These are phyloP conservation scores for Hagleromyces aurorensis DNA, from an alignment of 805 yeast genomes.

Conservation along the genomic window DNA sequence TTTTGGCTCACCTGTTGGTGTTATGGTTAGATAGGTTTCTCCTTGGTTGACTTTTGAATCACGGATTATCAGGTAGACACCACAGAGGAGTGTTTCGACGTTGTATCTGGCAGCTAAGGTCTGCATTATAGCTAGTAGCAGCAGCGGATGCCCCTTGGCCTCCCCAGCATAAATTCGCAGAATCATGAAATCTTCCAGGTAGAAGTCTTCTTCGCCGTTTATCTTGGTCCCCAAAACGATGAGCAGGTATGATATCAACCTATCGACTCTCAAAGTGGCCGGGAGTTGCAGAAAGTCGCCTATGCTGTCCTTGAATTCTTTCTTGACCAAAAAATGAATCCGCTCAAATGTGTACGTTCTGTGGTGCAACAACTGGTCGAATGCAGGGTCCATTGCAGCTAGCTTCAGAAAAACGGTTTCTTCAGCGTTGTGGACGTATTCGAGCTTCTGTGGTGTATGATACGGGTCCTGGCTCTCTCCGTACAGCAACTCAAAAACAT, in stretches of 20 bases:
- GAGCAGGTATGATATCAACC: slow-evolving; percentile 10
- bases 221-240: slow-evolving; percentile 3
- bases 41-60: slow-evolving; percentile 11
- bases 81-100: slow-evolving; percentile 14
- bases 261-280: slow-evolving; percentile 14
- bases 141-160: slow-evolving; percentile 16
- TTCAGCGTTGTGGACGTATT: slow-evolving; percentile 16
- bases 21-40: slow-evolving; percentile 15
- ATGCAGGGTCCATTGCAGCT: slow-evolving; percentile 16
- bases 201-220: slow-evolving; percentile 1
- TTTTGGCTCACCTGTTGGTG: slow-evolving; percentile 12
- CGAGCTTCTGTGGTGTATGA: too few species aligned
- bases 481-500: slow-evolving; percentile 12
- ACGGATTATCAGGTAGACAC: slow-evolving; percentile 14
- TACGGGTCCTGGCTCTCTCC: slow-evolving; percentile 3
- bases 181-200: slow-evolving; percentile 18
- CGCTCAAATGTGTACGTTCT: slow-evolving; percentile 6
- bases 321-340: slow-evolving; percentile 8
- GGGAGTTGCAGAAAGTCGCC: slow-evolving; percentile 11
- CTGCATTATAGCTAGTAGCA: slow-evolving; percentile 21
- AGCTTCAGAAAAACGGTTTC: slow-evolving; percentile 12
- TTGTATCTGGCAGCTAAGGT: slow-evolving; percentile 10
- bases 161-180: slow-evolving; percentile 23
- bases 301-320: slow-evolving; percentile 5
- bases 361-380: slow-evolving; percentile 12